phyloP scores from a whole-genome alignment of 768 basidiomycete genomes.

The Trametes elegans region DNA sequence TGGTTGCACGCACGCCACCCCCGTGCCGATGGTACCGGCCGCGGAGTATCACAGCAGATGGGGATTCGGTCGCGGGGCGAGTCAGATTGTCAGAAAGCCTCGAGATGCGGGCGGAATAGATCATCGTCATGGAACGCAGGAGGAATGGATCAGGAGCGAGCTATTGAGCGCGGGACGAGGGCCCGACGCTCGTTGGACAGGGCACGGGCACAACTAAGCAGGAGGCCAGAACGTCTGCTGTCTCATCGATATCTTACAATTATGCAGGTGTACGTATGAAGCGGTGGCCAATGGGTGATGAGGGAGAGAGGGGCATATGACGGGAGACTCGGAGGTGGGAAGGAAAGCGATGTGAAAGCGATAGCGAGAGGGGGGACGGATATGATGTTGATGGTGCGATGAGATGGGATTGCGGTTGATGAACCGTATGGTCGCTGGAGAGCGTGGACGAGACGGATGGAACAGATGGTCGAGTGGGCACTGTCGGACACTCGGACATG shows the following conservation, averaged over 20 bases:
- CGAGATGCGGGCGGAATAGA: background rate
- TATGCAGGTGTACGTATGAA: background rate
- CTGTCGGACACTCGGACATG: background rate
- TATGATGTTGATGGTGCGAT: constrained; percentile 12
- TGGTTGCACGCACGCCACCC: background rate
- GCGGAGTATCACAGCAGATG: background rate
- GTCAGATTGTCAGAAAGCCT: constrained; percentile 2
- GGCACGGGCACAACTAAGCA: background rate
- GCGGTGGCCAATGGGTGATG: background rate
- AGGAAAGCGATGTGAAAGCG: constrained; percentile 12
- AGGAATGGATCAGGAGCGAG: background rate
- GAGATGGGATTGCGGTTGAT: constrained; percentile 8
- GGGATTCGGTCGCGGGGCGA: background rate
- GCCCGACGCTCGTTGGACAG: background rate
- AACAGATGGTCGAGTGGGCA: background rate
- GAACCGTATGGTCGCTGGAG: background rate
- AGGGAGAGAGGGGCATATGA: background rate
- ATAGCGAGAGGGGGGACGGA: background rate
- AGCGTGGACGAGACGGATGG: constrained; percentile 11
- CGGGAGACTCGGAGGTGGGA: background rate
- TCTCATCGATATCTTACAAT: background rate
- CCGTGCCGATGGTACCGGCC: background rate
- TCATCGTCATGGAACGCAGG: background rate
- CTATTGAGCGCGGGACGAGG: no score
- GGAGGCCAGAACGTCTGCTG: background rate